Evolutionary conservation across 139 green algal species (phyloP), one percentile per base, ranked within the genome.

Genomic region (Prasinococcaceae sp.): DNA sequence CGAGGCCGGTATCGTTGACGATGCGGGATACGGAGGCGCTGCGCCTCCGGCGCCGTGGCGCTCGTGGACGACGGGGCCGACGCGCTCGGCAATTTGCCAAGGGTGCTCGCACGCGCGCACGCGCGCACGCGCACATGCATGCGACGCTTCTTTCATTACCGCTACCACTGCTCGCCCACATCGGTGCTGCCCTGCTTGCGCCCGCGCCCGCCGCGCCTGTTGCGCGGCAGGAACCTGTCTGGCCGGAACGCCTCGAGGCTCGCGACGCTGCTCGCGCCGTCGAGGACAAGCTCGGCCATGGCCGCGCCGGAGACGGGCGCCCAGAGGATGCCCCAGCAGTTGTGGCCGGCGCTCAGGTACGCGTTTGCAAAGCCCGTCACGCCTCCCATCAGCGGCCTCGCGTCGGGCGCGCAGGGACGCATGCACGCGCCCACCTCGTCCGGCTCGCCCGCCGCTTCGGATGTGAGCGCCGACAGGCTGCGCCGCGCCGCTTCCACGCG

Each of bases 311-410:
- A 45, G 4, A 61, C 42, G 1, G 60, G 60, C 2, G 23, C 43
- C 50, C 51, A 61, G 2, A 55, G 20, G 37, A 68, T 68, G 3
- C 60, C 60, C 60, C 60, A 68, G 45, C 60, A 68, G 41, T 61
- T 68, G 30, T 61, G 50, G 20, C 28, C 60, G 23, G 22, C 23
- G 1, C 28, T 36, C 22, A 68, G 20, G 60, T 47, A 61, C 2
- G 41, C 40, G 32, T 37, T 37, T 2, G 37, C 42, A 12, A 50
- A 23, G 1, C 32, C 33, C 2, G 40, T 22, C n/a, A 68, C 36
- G 8, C 14, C 17, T 1, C 60, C 60, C 28, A 68, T 50, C 23
- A 56, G 23, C 9, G 60, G 60, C 4, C 55, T 20, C 33, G 42
- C 60, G 38, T 68, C 60, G n/a, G 60, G 44, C 6, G 60, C n/a